Evolutionary conservation across 192 early-diverging fungal species (phyloP).

Genomic region (Backusella circina): DNA sequence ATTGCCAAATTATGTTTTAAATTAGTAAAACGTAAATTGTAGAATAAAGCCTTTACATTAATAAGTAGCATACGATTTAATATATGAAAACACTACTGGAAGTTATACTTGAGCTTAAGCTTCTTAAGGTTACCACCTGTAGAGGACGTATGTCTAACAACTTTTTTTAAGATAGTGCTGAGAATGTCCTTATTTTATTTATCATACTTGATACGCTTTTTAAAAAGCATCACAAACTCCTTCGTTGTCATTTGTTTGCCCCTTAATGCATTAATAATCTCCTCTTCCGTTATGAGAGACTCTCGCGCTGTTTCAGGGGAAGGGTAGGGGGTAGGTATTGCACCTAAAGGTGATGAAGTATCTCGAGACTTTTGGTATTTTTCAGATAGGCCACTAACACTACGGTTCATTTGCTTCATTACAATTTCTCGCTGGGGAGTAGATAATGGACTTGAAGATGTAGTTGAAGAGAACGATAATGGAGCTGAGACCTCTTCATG

Average conservation of each 20-base stretch:
- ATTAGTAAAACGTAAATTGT: too few species aligned
- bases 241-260: constrained; percentile 55
- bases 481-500: background rate
- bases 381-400: background rate
- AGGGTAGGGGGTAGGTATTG: background rate
- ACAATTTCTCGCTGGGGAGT: background rate
- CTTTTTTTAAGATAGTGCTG: constrained; percentile 38
- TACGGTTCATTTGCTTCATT: too few species aligned
- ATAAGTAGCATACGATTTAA: background rate
- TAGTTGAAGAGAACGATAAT: background rate
- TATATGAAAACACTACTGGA: background rate
- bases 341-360: background rate
- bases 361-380: background rate
- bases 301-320: background rate
- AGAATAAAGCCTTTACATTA: too few species aligned
- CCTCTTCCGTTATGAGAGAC: constrained; percentile 64
- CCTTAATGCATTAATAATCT: constrained; percentile 55
- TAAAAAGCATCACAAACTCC: constrained; percentile 57
- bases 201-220: constrained; percentile 58
- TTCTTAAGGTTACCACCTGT: constrained; percentile 8
- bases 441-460: background rate
- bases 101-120: constrained; percentile 29
- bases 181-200: constrained; percentile 41
- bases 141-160: constrained; percentile 31
- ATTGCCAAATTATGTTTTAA: too few species aligned